Base-by-base conservation (phyloP, 345 rosid genomes). In the Ceriops decandra region DNA sequence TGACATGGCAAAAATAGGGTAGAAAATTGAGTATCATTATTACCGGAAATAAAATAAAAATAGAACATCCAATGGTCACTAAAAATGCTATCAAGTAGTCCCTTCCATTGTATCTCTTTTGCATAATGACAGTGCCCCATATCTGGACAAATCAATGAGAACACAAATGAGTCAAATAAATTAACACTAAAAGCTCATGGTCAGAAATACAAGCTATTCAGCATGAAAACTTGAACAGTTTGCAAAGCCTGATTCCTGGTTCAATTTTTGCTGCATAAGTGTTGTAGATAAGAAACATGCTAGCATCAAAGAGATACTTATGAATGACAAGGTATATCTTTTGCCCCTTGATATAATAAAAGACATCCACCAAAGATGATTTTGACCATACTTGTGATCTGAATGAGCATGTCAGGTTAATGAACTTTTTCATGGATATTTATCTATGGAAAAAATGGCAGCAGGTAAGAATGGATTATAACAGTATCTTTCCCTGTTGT, bases 121-220 rank as follows among this genome's bases (percentile, higher is more conserved):
- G 97, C 98, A 93, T 91, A 9, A 91, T 93, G 63, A 87, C 73
- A 68, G 93, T 89, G 28, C 97, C 96, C 97, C 98, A 91, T 2
- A 77, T 63, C 80, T 77, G 73, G 36, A 32, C 7, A 68, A 64
- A 21, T 20, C 26, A 11, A 49, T 30, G 24, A 10, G 22, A 74
- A 19, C 1, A 57, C 17, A 26, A 57, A 38, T 11, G 36, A 72
- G 59, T 26, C 24, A 22, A 26, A 21, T 54, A 54, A 22, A 13
- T 53, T 7, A 22, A 10, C 27, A 26, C 16, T 22, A 22, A 13
- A 13, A 22, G 30, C 28, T 54, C 28, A 22, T 2, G 58, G 16
- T 54, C 58, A 54, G 17, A 54, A 22, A n/a, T 22, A 26, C 28
- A 54, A 26, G 58, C 58, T 26, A 21, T 7, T n/a, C 10, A 26